Evolutionary conservation across 176 grass and related monocot species (phyloP).

Genomic region (Eremochloa ophiuroides): DNA sequence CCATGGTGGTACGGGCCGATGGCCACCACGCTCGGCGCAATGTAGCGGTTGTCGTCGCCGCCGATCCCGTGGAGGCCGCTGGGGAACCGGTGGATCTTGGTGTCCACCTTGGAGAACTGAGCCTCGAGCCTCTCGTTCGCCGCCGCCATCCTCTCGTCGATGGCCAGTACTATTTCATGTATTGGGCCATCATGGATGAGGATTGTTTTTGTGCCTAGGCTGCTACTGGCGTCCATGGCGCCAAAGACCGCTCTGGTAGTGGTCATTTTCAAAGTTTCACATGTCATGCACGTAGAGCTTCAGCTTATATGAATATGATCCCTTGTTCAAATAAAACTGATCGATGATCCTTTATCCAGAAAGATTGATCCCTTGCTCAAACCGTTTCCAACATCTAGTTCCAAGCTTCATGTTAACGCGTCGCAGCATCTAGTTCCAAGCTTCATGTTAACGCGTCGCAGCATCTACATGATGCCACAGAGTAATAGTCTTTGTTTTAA

Average conservation of each 20-base stretch:
- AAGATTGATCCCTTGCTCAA: neutral
- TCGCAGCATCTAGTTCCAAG: too few relatives aligned
- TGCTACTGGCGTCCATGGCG: neutral
- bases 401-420: neutral
- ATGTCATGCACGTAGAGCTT: neutral
- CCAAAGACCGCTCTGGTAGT: neutral
- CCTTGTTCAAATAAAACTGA: too few relatives aligned
- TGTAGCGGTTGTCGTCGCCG: neutral
- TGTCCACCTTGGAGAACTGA: neutral
- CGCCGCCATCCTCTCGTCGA: neutral
- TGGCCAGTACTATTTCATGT: too few relatives aligned
- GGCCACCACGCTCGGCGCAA: neutral
- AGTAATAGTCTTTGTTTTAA: too few relatives aligned
- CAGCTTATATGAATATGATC: neutral
- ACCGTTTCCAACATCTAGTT: neutral
- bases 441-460: too few relatives aligned
- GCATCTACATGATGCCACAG: too few relatives aligned
- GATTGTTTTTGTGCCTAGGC: too few relatives aligned
- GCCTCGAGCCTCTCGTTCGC: neutral
- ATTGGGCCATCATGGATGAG: too few relatives aligned
- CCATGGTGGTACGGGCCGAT: neutral
- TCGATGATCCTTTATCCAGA: neutral
- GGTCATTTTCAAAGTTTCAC: too few relatives aligned
- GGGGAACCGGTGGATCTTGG: neutral
- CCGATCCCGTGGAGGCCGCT: neutral